Conservation (phyloP, 2,329 filamentous ascomycete species). For the Aaosphaeria arxii region DNA sequence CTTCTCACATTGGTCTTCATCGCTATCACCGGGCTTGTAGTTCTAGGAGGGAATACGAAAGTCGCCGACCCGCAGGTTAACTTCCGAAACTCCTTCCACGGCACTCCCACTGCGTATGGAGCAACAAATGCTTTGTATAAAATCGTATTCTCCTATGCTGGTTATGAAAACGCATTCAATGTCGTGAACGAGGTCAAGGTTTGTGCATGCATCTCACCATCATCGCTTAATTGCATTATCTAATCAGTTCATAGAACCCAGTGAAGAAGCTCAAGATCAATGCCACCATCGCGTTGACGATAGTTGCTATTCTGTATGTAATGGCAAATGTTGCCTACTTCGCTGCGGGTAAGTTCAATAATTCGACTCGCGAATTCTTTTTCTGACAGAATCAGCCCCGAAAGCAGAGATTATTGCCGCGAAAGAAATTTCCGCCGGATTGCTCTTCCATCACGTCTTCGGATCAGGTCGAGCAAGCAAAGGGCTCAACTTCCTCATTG, state of each 20-base stretch:
- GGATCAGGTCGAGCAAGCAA: slow-evolving; percentile 48
- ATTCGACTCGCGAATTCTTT: neutral
- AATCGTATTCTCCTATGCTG: slow-evolving; percentile 58
- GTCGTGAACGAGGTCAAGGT: slow-evolving; percentile 60
- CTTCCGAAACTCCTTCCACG: slow-evolving; percentile 55
- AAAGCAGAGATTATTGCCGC: slow-evolving; percentile 51
- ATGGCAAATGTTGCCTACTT: slow-evolving; percentile 63
- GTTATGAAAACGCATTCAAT: slow-evolving; percentile 60
- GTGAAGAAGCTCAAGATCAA: slow-evolving; percentile 50
- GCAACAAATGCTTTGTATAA: slow-evolving; percentile 59
- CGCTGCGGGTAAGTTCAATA: slow-evolving; percentile 43
- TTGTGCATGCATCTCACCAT: neutral
- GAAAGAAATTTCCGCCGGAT: slow-evolving; percentile 51
- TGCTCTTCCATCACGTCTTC: slow-evolving; percentile 59
- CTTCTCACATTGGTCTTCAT: slow-evolving; percentile 57
- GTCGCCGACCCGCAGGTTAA: slow-evolving; percentile 53
- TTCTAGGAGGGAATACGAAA: slow-evolving; percentile 55
- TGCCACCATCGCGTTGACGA: slow-evolving; percentile 47
- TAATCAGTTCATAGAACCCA: slow-evolving; percentile 43
- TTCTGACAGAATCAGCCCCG: slow-evolving; percentile 35
- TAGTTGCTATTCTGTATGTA: slow-evolving; percentile 55
- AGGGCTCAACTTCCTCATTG: slow-evolving; percentile 57
- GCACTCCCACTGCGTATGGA: slow-evolving; percentile 46
- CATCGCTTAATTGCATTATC: no score
- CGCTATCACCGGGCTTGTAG: slow-evolving; percentile 54